phyloP scores from a whole-genome alignment of 2,329 filamentous ascomycete genomes.

The Fulvia fulva region DNA sequence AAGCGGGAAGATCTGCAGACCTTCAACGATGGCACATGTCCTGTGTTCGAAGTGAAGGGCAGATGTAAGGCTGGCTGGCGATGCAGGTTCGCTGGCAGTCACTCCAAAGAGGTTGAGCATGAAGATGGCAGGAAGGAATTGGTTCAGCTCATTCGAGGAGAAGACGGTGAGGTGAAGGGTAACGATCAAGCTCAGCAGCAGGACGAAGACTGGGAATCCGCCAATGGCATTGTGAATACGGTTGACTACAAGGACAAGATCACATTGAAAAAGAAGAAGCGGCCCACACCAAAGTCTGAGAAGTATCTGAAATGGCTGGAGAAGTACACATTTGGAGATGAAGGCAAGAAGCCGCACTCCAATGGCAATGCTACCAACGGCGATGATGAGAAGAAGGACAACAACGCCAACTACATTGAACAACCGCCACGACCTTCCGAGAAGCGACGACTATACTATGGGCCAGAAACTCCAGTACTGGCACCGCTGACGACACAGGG shows the following conservation, averaged over 20 bases:
- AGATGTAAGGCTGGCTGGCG: constrained; percentile 86
- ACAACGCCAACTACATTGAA: constrained; percentile 76
- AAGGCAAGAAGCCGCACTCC: constrained; percentile 20
- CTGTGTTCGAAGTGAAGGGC: constrained; percentile 72
- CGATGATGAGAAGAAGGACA: constrained; percentile 55
- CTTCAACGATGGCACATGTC: constrained; percentile 68
- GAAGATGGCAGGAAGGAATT: constrained; percentile 82
- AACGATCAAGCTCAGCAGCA: constrained; percentile 8
- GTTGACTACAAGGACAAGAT: constrained; percentile 68
- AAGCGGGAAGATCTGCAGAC: constrained; percentile 75
- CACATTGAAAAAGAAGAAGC: constrained; percentile 67
- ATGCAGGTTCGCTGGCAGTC: constrained; percentile 83
- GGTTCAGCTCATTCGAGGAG: constrained; percentile 58
- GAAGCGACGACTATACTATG: constrained; percentile 91
- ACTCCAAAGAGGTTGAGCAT: constrained; percentile 73
- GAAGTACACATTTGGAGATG: constrained; percentile 47
- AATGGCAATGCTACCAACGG: constrained; percentile 18
- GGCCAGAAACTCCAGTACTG: constrained; percentile 85
- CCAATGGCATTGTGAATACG: constrained; percentile 69
- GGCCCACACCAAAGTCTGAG: constrained; percentile 68
- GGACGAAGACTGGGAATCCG: constrained; percentile 31
- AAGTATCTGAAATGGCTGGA: constrained; percentile 75
- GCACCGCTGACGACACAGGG: constrained; percentile 95
- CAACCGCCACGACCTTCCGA: constrained; percentile 86
- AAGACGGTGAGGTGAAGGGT: constrained; percentile 29